Conservation (phyloP, 2,329 filamentous ascomycete genomes). For the Penicillium occitanis region DNA sequence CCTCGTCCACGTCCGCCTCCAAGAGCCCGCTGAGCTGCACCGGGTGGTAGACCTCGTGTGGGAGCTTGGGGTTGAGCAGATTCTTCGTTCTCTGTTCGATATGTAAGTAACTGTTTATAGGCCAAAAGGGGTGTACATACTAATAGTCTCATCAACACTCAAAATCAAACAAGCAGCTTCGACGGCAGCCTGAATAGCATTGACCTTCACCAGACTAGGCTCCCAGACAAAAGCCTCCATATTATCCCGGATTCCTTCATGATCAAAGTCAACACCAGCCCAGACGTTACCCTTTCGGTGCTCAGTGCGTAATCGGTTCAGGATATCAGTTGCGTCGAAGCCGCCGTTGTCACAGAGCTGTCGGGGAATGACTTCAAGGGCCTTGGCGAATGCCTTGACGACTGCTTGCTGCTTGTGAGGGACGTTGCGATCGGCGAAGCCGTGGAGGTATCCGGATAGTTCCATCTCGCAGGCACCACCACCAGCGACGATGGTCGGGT, state of each 20-base stretch:
- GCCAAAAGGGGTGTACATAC: slow-evolving; percentile 44
- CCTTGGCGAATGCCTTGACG: slow-evolving; percentile 97
- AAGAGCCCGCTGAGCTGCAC: slow-evolving; percentile 84
- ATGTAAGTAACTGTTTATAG: background rate
- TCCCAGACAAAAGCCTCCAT: slow-evolving; percentile 97
- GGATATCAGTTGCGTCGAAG: slow-evolving; percentile 96
- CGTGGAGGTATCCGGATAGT: slow-evolving; percentile 87
- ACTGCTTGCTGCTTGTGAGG: slow-evolving; percentile 94
- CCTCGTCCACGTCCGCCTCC: slow-evolving; percentile 79
- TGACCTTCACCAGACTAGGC: slow-evolving; percentile 91
- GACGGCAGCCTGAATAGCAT: slow-evolving; percentile 92
- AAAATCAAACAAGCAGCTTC: slow-evolving; percentile 95
- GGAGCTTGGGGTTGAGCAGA: slow-evolving; percentile 81
- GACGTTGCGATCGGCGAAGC: slow-evolving; percentile 88
- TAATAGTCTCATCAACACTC: slow-evolving; percentile 97
- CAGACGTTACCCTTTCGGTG: slow-evolving; percentile 90
- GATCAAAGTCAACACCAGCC: slow-evolving; percentile 93
- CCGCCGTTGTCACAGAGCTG: slow-evolving; percentile 98
- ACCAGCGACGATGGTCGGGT: slow-evolving; percentile 90
- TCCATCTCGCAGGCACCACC: slow-evolving; percentile 97
- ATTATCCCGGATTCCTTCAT: slow-evolving; percentile 92
- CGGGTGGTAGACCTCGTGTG: slow-evolving; percentile 69
- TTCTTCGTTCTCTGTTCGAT: slow-evolving; percentile 74
- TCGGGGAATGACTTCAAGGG: slow-evolving; percentile 91
- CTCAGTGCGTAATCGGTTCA: slow-evolving; percentile 94